Evolutionary conservation across 441 rosid species (phyloP), one percentile per base, ranked within the genome.

Genomic region (Gossypium davidsonii): DNA sequence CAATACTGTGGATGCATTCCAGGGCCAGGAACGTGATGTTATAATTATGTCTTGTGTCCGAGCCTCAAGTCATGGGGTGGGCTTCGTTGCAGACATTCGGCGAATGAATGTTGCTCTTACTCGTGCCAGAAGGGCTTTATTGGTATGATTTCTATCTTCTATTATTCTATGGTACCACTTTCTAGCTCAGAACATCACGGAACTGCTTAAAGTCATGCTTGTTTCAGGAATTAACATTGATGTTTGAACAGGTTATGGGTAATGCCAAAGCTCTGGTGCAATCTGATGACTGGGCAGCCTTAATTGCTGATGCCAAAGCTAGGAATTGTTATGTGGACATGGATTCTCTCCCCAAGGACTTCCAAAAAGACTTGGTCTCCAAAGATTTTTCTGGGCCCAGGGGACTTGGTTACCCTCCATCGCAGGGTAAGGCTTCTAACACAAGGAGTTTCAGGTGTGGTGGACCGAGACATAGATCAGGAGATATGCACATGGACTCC

Each of bases 71-170:
- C 97, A 90, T 34, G 97, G 98, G 72, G 99, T 93, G 78, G 99
- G 99, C 61, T 95, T 93, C 79, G 99, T 95, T 76, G 81, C 97
- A 66, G 99, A 95, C 84, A 90, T 95, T 67, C 91, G 99, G 1
- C 84, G 99, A 58, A 93, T 95, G 99, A 95, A 95, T 80, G 99
- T 95, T 81, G 98, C 98, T 79, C 93, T 95, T 74, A 95, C 99
- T 56, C 98, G 99, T 73, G 99, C 98, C 11, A 90, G 84, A 86
- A 89, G 99, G 81, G 95, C 98, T 72, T 76, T 93, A 44, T 95
- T 97, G 99, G 99, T 95, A 90, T 74, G 84, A 2, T 42, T 69
- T 59, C 61, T 2, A 15, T 44, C 23, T 7, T 51, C 25, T 44
- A 20, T 28, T 63, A 44, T 52, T 28, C 31, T 64, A 3, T 49